Evolutionary conservation across 2,329 filamentous ascomycete genomes (phyloP), one percentile per base, ranked within the genome.

Genomic region (Phialemoniopsis sp.): DNA sequence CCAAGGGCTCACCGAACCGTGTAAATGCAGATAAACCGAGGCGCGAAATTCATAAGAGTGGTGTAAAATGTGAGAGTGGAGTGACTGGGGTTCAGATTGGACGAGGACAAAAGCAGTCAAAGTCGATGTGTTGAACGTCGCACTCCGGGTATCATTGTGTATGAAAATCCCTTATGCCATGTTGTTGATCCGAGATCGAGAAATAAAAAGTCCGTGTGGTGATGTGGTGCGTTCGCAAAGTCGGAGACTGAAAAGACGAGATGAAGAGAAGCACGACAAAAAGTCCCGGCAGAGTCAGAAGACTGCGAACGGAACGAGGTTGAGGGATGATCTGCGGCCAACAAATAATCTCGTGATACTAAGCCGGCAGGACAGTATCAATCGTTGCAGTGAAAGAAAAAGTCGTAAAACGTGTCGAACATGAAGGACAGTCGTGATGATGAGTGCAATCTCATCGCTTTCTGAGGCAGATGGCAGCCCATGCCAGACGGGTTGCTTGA

Each of bases 141-240:
- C 34, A 39, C 49, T 50, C 49, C 46, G 49, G 49, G 51, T 51
- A 53, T 53, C 49, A 43, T 46, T 39, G 43, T 36, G 38, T 34
- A 19, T 40, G 32, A 29, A 40, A 38, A 39, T 42, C 42, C 46
- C 34, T 40, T 30, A 40, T 47, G 43, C 39, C 41, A 26, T 17
- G 8, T 19, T 31, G 14, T 33, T n/a, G n/a, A n/a, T 29, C 14
- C 32, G 35, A 32, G 9, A 32, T 39, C 29, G 13, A 32, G 16
- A 37, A 34, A 38, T 30, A 34, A 10, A 30, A 41, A 37, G 21
- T 34, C 34, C 32, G 19, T 6, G 10, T 26, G 21, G 43, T 45
- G 40, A 38, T 37, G 36, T 41, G 44, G 40, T 34, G n/a, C n/a
- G n/a, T n/a, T n/a, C n/a, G n/a, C n/a, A n/a, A n/a, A n/a, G n/a